These are phyloP conservation scores for Saccharomycopsis sp. DNA, from an alignment of 805 yeast genomes.

Conservation along the genomic window DNA sequence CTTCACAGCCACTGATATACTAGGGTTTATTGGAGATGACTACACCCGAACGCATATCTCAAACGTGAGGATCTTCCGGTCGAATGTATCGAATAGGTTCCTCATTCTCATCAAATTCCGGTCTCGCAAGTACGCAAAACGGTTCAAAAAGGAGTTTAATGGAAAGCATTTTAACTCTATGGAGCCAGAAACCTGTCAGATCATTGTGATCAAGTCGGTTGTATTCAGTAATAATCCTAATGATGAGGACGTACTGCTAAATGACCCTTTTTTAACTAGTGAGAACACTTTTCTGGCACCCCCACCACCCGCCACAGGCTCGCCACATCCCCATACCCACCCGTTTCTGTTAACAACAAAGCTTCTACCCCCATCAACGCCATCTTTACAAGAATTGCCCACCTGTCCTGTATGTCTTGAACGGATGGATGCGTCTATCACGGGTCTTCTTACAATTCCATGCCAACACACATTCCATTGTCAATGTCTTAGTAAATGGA, in stretches of 20 bases:
- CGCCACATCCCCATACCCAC: too few relatives aligned
- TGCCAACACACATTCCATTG: conserved; percentile 94
- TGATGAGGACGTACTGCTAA: conserved; percentile 24
- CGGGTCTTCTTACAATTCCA: conserved; percentile 81
- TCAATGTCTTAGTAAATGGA: conserved; percentile 81
- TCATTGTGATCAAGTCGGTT: conserved; percentile 59
- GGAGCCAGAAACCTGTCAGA: conserved; percentile 85
- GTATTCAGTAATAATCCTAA: conserved; percentile 32
- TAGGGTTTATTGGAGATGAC: conserved; percentile 72
- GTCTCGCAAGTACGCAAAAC: conserved; percentile 46
- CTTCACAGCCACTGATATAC: conserved; percentile 74
- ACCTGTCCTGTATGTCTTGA: conserved; percentile 92
- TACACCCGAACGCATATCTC: conserved; percentile 44
- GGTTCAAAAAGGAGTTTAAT: conserved; percentile 58
- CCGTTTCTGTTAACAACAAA: conserved; percentile 8
- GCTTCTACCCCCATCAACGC: conserved; percentile 21
- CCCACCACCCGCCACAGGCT: conserved; percentile 33
- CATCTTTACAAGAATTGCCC: conserved; percentile 53
- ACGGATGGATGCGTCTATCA: conserved; percentile 70
- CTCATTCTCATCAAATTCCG: conserved; percentile 74
- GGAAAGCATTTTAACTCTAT: conserved; percentile 75
- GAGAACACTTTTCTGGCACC: conserved; percentile 39
- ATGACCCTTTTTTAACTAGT: conserved; percentile 51
- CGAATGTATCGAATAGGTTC: conserved; percentile 60
- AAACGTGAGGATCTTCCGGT: conserved; percentile 66